Base-by-base conservation (phyloP, 176 grass and related monocot species). In the Ensete glaucum region DNA sequence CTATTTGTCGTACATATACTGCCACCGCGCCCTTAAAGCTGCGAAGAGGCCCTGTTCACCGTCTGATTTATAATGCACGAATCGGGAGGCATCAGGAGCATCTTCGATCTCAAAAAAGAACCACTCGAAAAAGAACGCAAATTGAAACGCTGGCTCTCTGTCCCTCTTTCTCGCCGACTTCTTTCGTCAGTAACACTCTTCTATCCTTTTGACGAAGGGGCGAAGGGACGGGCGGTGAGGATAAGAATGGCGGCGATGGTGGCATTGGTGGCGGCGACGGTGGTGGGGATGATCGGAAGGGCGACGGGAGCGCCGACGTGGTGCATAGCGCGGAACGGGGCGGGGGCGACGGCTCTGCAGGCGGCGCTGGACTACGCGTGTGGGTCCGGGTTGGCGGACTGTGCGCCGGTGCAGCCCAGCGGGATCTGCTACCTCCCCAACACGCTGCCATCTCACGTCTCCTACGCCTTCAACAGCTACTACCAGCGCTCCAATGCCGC, bases 401-500 rank as follows among this genome's bases (percentile, higher is more conserved):
- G 89, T 72, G 63, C 67, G 27, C 89, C 92, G 16, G 86, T 96
- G 77, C 84, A 76, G 86, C 10, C 77, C 12, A 63, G 82, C 19
- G 92, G 87, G 21, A 55, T 81, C 25, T 96, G 92, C 87, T 92
- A 85, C 79, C 77, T 89, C 0, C 92, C 92, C 27, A 96, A 92
- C 87, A 84, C 89, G 71, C 74, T 96, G 75, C 71, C 87, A 62
- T 84, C 92, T 54, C 92, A 96, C 81, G 82, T 87, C 71, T 88
- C 92, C 77, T 92, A 92, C 81, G 92, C 92, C 82, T 91, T 89
- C 89, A 89, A 92, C 85, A 80, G 82, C 77, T 34, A 81, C 82
- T 96, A 87, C 82, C 92, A 89, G 87, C 81, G 89, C 21, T 81
- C 87, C 29, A 83, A 80, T 50, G 81, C 82, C 69, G 84, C 82